Evolutionary conservation across 495 filamentous ascomycete genomes (phyloP).

Genomic region (Cudoniella acicularis): DNA sequence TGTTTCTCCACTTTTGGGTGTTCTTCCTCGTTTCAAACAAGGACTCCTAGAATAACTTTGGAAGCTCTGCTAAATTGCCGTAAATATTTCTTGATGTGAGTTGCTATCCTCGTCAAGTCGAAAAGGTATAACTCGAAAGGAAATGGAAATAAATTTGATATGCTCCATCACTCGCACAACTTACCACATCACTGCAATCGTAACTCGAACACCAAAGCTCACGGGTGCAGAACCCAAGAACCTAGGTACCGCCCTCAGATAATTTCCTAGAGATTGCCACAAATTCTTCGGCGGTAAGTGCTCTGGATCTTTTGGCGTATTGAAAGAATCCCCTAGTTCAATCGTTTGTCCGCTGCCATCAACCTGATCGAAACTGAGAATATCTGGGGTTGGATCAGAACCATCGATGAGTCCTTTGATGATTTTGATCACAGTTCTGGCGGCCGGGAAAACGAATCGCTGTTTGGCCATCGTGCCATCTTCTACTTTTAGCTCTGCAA

Average conservation of each 20-base stretch:
- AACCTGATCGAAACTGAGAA: not conserved
- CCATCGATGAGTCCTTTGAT: conserved; percentile 8
- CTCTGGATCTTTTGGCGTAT: conserved; percentile 63
- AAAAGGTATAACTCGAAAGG: not conserved
- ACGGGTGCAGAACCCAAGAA: conserved; percentile 65
- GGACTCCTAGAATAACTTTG: too few relatives aligned
- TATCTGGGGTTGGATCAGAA: conserved; percentile 4
- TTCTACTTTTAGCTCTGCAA: conserved; percentile 58
- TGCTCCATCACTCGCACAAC: not conserved
- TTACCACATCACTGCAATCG: conserved; percentile 67
- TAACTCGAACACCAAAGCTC: conserved; percentile 68
- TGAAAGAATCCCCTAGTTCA: conserved; percentile 11
- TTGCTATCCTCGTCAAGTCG: not conserved
- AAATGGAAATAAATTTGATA: not conserved
- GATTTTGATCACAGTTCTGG: conserved; percentile 55
- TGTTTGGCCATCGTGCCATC: conserved; percentile 61
- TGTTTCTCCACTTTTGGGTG: too few relatives aligned
- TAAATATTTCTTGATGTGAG: too few relatives aligned
- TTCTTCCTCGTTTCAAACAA: too few relatives aligned
- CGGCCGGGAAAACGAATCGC: conserved; percentile 58
- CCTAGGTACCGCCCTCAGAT: conserved; percentile 49
- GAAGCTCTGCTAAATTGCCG: too few relatives aligned
- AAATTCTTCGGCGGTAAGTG: conserved; percentile 63
- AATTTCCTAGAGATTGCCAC: conserved; percentile 58
- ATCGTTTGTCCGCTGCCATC: conserved; percentile 4